These are phyloP conservation scores for Trichaptum fuscoviolaceum DNA, from an alignment of 768 basidiomycete species.

Conservation along the genomic window DNA sequence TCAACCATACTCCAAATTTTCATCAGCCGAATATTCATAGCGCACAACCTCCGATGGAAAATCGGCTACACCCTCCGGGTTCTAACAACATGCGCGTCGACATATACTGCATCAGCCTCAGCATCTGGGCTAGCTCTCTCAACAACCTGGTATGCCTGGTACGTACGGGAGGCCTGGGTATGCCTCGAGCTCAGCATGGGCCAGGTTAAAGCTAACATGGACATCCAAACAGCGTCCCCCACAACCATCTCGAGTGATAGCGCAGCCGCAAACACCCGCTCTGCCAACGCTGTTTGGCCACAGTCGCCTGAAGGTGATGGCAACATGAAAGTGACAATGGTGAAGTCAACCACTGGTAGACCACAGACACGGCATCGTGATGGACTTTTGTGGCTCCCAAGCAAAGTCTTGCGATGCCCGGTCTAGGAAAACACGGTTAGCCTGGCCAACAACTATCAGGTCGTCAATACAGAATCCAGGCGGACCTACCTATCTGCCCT, in stretches of 20 bases:
- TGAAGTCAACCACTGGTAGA: background rate
- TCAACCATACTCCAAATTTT: slow-evolving; percentile 5
- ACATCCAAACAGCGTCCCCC: slow-evolving; percentile 32
- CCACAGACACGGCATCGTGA: background rate
- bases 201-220: slow-evolving; percentile 10
- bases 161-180: slow-evolving; percentile 32
- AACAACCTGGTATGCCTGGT: slow-evolving; percentile 26
- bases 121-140: slow-evolving; percentile 23
- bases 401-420: background rate
- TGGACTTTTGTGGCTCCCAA: background rate
- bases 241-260: slow-evolving; percentile 33
- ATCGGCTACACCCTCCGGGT: background rate
- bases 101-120: slow-evolving; percentile 32
- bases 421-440: background rate
- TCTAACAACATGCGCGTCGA: slow-evolving; percentile 16
- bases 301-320: background rate
- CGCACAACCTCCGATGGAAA: background rate
- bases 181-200: slow-evolving; percentile 23
- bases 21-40: slow-evolving; percentile 18
- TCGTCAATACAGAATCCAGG: background rate
- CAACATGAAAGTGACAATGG: background rate
- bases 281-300: slow-evolving; percentile 12
- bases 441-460: background rate
- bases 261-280: slow-evolving; percentile 36
- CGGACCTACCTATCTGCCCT: background rate